These are phyloP conservation scores for Lactarius psammicola DNA, from an alignment of 768 basidiomycete genomes.

Conservation along the genomic window DNA sequence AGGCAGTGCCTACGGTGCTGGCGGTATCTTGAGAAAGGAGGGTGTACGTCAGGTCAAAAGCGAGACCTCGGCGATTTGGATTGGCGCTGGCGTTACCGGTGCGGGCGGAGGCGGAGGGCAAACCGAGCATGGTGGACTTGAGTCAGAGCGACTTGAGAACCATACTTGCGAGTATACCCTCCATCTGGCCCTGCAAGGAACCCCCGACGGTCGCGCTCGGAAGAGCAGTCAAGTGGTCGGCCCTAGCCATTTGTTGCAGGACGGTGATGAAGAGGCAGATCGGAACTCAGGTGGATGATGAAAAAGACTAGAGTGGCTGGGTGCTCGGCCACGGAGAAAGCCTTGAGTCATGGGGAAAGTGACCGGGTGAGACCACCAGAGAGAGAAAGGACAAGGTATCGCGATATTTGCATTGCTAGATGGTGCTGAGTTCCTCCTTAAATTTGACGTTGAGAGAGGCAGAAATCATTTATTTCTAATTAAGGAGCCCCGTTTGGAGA, in stretches of 20 bases:
- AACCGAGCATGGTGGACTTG: too few relatives aligned
- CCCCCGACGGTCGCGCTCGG: conserved; percentile 89
- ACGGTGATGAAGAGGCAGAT: conserved; percentile 99
- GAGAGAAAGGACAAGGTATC: neutral
- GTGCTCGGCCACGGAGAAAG: conserved; percentile 97
- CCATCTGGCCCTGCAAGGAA: conserved; percentile 98
- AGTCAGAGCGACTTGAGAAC: conserved; percentile 86
- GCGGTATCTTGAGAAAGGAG: too few relatives aligned
- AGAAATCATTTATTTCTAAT: conserved; percentile 97
- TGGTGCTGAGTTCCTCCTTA: conserved; percentile 97
- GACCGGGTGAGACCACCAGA: neutral
- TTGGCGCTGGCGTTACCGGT: too few relatives aligned
- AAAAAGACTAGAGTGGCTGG: conserved; percentile 92
- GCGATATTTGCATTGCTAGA: conserved; percentile 83
- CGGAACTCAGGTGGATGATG: conserved; percentile 99
- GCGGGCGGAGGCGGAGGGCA: too few relatives aligned
- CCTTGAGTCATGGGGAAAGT: conserved; percentile 82
- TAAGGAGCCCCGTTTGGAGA: too few relatives aligned
- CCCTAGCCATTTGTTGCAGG: conserved; percentile 96
- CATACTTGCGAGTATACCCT: conserved; percentile 81
- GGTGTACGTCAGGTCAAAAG: too few relatives aligned
- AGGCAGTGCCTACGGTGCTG: too few relatives aligned
- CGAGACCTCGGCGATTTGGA: too few relatives aligned
- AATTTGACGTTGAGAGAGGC: conserved; percentile 98
- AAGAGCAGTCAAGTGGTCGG: conserved; percentile 81